Evolutionary conservation across 805 yeast species (phyloP).

Genomic region (Pichia manshurica): DNA sequence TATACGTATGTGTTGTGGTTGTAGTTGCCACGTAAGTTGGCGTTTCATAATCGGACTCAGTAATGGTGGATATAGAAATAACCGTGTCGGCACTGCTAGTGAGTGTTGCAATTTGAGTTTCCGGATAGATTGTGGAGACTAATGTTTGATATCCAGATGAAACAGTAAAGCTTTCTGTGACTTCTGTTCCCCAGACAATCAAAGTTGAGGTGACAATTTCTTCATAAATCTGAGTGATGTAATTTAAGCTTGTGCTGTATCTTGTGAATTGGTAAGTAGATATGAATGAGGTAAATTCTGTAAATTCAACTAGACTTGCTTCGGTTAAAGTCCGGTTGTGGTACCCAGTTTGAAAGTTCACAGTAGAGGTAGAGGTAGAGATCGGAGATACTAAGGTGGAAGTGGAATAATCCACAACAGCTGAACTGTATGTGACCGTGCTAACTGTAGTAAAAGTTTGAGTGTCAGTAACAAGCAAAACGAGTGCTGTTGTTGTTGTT

Average conservation of each 20-base stretch:
- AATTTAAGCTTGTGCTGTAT: background rate
- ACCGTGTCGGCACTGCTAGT: no score
- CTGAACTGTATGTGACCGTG: conserved; percentile 8
- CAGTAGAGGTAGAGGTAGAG: background rate
- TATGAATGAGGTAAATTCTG: background rate
- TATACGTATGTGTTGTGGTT: no score
- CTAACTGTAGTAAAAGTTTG: conserved; percentile 7
- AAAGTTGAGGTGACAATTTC: conserved; percentile 2
- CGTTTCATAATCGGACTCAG: no score
- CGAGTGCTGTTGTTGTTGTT: conserved; percentile 18
- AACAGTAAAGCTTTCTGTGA: background rate
- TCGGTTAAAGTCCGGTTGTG: background rate
- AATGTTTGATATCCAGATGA: background rate
- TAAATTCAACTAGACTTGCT: background rate
- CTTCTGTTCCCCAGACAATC: background rate
- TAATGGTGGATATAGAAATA: no score
- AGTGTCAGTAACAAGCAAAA: conserved; percentile 19
- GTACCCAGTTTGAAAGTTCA: background rate
- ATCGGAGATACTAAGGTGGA: background rate
- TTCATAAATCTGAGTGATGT: background rate
- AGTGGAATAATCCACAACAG: conserved; percentile 6
- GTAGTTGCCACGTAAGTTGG: no score
- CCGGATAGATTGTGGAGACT: background rate
- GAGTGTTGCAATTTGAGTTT: background rate
- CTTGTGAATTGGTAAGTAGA: no score